Conservation (phyloP, 169 alveolate species). For the Perkinsus olseni region DNA sequence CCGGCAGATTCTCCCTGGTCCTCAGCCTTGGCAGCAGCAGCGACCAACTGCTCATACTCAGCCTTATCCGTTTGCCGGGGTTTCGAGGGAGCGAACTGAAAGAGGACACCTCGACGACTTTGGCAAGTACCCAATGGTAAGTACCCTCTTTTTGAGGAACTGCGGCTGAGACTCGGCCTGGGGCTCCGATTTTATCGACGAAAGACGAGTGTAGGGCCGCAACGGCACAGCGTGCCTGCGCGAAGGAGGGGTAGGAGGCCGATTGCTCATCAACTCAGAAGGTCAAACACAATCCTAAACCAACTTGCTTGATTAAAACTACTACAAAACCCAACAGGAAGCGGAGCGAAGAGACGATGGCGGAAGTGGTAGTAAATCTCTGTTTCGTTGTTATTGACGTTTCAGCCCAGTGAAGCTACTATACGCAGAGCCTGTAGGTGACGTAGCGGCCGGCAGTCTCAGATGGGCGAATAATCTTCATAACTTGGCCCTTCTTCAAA, state of each 20-base stretch:
- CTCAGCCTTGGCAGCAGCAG: not conserved
- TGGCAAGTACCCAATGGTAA: too few species aligned
- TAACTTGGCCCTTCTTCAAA: slow-evolving; percentile 57
- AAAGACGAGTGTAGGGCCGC: not conserved
- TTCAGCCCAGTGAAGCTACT: not conserved
- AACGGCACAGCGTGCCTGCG: not conserved
- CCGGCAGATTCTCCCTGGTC: not conserved
- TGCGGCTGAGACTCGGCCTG: not conserved
- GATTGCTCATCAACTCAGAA: not conserved
- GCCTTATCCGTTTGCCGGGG: not conserved
- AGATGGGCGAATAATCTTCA: slow-evolving; percentile 89
- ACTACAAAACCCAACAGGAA: too few species aligned
- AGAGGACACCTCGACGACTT: not conserved
- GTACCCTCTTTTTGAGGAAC: not conserved
- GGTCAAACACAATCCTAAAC: not conserved
- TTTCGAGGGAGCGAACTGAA: not conserved
- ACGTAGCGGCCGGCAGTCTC: slow-evolving; percentile 99
- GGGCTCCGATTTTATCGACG: not conserved
- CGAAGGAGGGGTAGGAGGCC: not conserved
- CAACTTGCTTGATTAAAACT: not conserved
- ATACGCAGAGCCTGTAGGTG: slow-evolving; percentile 73
- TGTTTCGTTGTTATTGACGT: not conserved
- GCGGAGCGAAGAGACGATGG: not conserved
- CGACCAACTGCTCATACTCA: not conserved
- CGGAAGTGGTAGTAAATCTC: not conserved